Base-by-base conservation (phyloP, 768 basidiomycete genomes). In the Tremella fuciformis region DNA sequence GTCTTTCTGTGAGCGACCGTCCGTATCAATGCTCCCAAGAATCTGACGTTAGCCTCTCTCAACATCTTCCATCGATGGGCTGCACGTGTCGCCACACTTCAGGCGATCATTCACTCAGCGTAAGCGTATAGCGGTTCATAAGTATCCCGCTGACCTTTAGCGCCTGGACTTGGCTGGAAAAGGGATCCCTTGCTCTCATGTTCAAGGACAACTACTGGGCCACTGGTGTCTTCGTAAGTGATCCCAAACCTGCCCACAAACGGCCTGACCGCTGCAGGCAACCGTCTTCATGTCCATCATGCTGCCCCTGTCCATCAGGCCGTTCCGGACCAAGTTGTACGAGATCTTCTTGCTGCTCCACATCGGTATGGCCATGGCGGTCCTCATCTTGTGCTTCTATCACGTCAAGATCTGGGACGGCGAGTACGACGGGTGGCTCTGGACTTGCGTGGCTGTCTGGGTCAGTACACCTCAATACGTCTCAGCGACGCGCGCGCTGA, bases 341-440 rank as follows among this genome's bases (percentile, higher is more conserved):
- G 67, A 69, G 52, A 29, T 65, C 57, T 69, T 69, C 57, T 39
- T 69, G 41, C 38, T 69, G 2, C 44, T 59, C 8, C 67, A 69
- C 39, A 69, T 69, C 40, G 44, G 37, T n/a, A 34, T 65, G 8
- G 64, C 64, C 13, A 13, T 66, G 4, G 58, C 38, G 0, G 22
- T 50, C 9, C 59, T 69, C 2, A 62, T 64, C 1, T 22, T 55
- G 13, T 47, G 57, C n/a, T 69, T 52, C 42, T 69, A 66, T 42
- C 67, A 69, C 22, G 65, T 69, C 9, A 47, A 49, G 18, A 62
- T 66, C 29, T 50, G 47, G 39, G 59, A 65, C 39, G 67, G 67
- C 6, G 34, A 58, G 4, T 69, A 69, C 42, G 53, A 63, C 41
- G 46, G 57, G 3, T 69, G 47, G 42, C 56, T 66, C 16, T 69